A percentile compares a stretch with the other conserved stretches of the same genome.
Evolutionary conservation across 208 protist genomes (phyloP).

Genomic region (Tetramitus jugosus): DNA sequence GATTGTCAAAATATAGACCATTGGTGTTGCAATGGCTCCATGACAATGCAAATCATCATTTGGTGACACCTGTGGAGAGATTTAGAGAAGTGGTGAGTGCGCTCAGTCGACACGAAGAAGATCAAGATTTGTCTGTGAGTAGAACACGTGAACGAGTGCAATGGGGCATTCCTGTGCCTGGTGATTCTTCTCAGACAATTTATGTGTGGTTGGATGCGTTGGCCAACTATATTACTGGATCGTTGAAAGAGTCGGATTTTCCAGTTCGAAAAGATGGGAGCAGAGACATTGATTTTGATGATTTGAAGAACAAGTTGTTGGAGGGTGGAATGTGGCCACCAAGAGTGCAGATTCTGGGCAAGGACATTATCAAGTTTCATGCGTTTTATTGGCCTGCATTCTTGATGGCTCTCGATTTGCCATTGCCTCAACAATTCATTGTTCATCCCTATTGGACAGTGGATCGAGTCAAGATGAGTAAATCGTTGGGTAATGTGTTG

Average conservation of each 20-base stretch:
- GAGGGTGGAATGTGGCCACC: slow-evolving; percentile 58
- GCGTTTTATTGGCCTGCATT: slow-evolving; percentile 98
- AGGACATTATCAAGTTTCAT: slow-evolving; percentile 99
- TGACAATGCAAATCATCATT: slow-evolving; percentile 61
- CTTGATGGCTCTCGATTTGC: slow-evolving; percentile 82
- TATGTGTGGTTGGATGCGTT: slow-evolving; percentile 99
- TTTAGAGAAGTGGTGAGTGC: slow-evolving; percentile 77
- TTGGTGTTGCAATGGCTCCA: slow-evolving; percentile 68
- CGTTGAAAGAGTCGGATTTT: too few species aligned
- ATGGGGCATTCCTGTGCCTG: slow-evolving; percentile 95
- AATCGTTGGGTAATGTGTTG: slow-evolving; percentile 93
- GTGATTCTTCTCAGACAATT: slow-evolving; percentile 75
- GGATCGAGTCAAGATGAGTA: slow-evolving; percentile 88
- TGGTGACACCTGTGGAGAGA: slow-evolving; percentile 78
- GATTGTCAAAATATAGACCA: slow-evolving; percentile 73
- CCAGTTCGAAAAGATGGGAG: too few species aligned
- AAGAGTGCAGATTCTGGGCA: slow-evolving; percentile 88
- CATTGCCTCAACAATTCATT: slow-evolving; percentile 74
- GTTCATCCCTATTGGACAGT: slow-evolving; percentile 92
- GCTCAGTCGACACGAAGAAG: slow-evolving; percentile 44
- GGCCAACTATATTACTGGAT: slow-evolving; percentile 94
- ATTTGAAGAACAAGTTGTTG: slow-evolving; percentile 45
- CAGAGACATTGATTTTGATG: too few species aligned
- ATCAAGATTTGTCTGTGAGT: slow-evolving; percentile 92
- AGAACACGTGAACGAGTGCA: slow-evolving; percentile 67